Base-by-base conservation (phyloP, 331 rosid species). In the Acacia concinna region DNA sequence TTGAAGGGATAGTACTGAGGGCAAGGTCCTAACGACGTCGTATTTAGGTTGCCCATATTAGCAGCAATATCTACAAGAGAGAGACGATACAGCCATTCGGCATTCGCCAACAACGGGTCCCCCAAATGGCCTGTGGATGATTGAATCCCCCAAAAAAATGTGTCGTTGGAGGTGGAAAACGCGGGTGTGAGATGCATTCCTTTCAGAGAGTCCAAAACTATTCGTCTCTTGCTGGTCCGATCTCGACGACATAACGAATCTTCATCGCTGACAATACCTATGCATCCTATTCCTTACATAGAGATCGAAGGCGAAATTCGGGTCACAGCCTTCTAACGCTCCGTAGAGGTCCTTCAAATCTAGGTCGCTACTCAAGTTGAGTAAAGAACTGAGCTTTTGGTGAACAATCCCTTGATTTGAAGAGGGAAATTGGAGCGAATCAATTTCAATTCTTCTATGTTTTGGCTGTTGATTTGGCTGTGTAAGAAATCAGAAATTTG, bases 161-260 rank as follows among this genome's bases (percentile, higher is more conserved):
- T 57, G 80, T 66, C 81, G 43, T 27, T 62, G 28, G 3, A 17
- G 73, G 84, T 71, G 86, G 32, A 78, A 83, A 78, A 63, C 79
- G 66, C 79, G 87, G 81, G 79, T 17, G 43, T 76, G 65, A 77
- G 59, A 74, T 25, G 52, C 68, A 35, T 44, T 73, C 59, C 62
- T 68, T 78, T 60, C 37, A 31, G 23, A 73, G 62, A 71, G 8
- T 77, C 81, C 81, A 81, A 82, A 81, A 81, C 69, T 69, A 47
- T 47, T 51, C 31, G 62, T 40, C 35, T 47, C 66, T 40, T 71
- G 74, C 77, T 74, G 74, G 65, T 72, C 64, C 69, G 64, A 78
- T 81, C 76, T 77, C 85, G 89, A 82, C 85, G 69, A 88, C 81
- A 75, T 51, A 47, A 75, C 84, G 91, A 83, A 84, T 86, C 91